A percentile compares a stretch with the other conserved stretches of the same genome.
phyloP scores from a whole-genome alignment of 2,329 filamentous ascomycete genomes.

The Aurifilum marmelostoma region DNA sequence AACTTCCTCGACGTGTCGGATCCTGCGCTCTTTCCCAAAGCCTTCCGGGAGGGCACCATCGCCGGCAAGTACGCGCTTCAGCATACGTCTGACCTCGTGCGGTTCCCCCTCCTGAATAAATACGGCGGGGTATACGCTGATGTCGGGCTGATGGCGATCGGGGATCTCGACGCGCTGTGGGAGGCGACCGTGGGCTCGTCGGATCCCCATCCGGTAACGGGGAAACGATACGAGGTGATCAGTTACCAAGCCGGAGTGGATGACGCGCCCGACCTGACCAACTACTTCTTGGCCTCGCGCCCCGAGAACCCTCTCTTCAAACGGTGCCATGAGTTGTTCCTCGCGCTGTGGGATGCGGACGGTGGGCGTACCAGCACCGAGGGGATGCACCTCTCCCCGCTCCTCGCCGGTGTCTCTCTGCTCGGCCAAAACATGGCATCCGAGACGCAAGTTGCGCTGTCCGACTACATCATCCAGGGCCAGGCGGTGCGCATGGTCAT shows the following conservation, averaged over 20 bases:
- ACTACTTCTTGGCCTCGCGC: slow-evolving; percentile 49
- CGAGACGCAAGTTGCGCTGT: slow-evolving; percentile 48
- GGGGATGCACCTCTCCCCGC: slow-evolving; percentile 51
- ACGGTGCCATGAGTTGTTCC: slow-evolving; percentile 51
- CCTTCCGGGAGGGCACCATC: slow-evolving; percentile 54
- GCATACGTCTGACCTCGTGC: slow-evolving; percentile 61
- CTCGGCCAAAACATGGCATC: slow-evolving; percentile 43
- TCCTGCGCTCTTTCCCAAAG: slow-evolving; percentile 48
- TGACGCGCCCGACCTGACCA: slow-evolving; percentile 43
- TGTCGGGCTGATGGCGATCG: slow-evolving; percentile 60
- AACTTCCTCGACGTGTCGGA: slow-evolving; percentile 53
- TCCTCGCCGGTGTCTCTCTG: slow-evolving; percentile 50
- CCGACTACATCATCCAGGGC: slow-evolving; percentile 62
- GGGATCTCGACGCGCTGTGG: slow-evolving; percentile 60
- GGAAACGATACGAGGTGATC: slow-evolving; percentile 51
- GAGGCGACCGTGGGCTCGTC: slow-evolving; percentile 50
- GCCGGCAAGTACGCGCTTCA: slow-evolving; percentile 54
- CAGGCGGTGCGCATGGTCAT: slow-evolving; percentile 56
- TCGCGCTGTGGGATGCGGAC: slow-evolving; percentile 52
- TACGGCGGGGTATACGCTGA: slow-evolving; percentile 64
- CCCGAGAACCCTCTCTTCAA: slow-evolving; percentile 51
- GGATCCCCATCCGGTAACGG: neutral
- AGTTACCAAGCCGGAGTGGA: slow-evolving; percentile 48
- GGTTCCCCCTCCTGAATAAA: slow-evolving; percentile 57
- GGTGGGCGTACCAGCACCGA: slow-evolving; percentile 51